Evolutionary conservation across 164 flowering plant species (phyloP), one percentile per base, ranked within the genome.

Genomic region (Echeveria elegans): DNA sequence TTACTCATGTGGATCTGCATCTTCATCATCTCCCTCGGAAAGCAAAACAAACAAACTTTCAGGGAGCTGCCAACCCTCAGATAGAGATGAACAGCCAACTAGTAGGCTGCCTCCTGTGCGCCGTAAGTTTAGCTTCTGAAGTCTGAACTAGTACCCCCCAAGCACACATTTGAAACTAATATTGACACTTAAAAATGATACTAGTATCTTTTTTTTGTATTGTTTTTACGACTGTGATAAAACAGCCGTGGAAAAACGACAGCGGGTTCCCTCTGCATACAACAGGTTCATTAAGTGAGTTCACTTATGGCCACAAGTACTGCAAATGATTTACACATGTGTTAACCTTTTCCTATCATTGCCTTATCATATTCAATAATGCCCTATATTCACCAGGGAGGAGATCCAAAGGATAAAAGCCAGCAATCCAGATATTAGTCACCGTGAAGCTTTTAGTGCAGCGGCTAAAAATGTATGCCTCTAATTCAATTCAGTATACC

Each of bases 221-320:
- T n/a, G n/a, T n/a, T n/a, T n/a, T n/a, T n/a, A n/a, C n/a, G n/a
- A n/a, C 8, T 31, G 40, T 58, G 63, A 37, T n/a, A 15, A n/a
- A 40, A 66, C 91, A 84, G 82, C 88, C 11, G 84, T 87, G 24
- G 88, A 81, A 78, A 89, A 87, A 72, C 74, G 89, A 71, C 96
- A 86, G 48, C 88, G 96, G 1, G 90, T 82, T 76, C 96, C 96
- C 40, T 89, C 96, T 15, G 96, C 96, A 6, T 89, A 89, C 65
- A 89, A 89, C 79, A 76, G 79, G 70, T 89, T 89, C 67, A 89
- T 89, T 19, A 89, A 86, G 96, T 89, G 75, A 81, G 95, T 80
- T 61, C 1, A 4, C n/a, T n/a, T n/a, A 6, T 9, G 60, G 29
- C 15, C 15, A 53, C 30, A 26, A 24, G 15, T 26, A n/a, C n/a